phyloP scores from a whole-genome alignment of 257 asterid species.

The Capsicum baccatum region DNA sequence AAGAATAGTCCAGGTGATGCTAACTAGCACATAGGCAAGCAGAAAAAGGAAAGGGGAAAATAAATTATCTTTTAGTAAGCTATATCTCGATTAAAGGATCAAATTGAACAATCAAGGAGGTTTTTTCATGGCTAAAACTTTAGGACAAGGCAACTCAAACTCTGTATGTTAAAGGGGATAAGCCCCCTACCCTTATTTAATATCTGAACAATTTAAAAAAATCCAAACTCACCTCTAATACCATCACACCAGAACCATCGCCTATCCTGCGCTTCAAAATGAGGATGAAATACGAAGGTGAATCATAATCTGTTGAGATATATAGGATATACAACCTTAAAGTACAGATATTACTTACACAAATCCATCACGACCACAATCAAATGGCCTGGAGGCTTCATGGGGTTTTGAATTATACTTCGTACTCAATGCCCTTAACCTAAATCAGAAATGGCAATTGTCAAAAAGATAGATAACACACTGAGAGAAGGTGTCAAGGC shows the following conservation, averaged over 20 bases:
- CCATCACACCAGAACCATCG: conserved; percentile 91
- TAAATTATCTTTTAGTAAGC: neutral
- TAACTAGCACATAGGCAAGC: neutral
- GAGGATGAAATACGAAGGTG: conserved; percentile 31
- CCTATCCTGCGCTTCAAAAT: conserved; percentile 73
- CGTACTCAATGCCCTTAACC: conserved; percentile 94
- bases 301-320: conserved; percentile 28
- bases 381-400: conserved; percentile 95
- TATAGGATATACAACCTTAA: conserved; percentile 24
- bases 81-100: neutral
- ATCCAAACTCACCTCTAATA: conserved; percentile 77
- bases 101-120: neutral
- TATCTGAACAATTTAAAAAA: neutral
- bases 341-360: conserved; percentile 62
- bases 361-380: conserved; percentile 93
- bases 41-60: neutral
- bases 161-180: neutral
- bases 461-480: neutral
- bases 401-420: conserved; percentile 69
- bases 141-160: neutral
- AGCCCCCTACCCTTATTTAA: neutral
- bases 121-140: neutral
- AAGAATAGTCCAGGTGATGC: neutral
- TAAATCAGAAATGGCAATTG: conserved; percentile 39
- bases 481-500: neutral